These are phyloP conservation scores for Aspergillus latus DNA, from an alignment of 2,329 filamentous ascomycete genomes.

Conservation along the genomic window DNA sequence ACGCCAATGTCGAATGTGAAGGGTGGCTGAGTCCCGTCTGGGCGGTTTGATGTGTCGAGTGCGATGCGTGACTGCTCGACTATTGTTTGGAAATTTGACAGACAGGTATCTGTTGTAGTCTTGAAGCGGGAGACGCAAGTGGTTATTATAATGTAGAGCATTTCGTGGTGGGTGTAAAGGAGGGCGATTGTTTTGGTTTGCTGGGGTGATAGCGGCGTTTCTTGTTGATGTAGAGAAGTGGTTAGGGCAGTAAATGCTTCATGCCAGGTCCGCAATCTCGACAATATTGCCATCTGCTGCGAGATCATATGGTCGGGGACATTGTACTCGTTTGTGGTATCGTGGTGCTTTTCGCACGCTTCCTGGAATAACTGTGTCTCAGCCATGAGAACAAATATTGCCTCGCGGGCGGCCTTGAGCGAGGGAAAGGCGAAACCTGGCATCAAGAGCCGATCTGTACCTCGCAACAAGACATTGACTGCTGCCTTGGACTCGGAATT, in stretches of 20 bases:
- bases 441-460: not conserved
- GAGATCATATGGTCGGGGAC: conserved; percentile 19
- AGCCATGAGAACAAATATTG: conserved; percentile 24
- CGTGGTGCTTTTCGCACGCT: conserved; percentile 20
- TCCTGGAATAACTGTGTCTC: conserved; percentile 28
- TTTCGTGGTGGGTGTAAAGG: conserved; percentile 27
- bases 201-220: not conserved
- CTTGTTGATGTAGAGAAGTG: too few species aligned
- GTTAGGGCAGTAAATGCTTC: conserved; percentile 23
- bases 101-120: conserved; percentile 24
- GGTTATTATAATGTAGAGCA: conserved; percentile 24
- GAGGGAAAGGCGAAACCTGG: conserved; percentile 11
- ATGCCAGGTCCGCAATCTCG: conserved; percentile 25
- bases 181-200: conserved; percentile 23
- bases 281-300: conserved; percentile 19
- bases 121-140: conserved; percentile 23
- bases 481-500: conserved; percentile 1
- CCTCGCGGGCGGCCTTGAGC: conserved; percentile 26
- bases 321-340: conserved; percentile 1
- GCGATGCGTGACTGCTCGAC: conserved; percentile 27
- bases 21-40: conserved; percentile 19
- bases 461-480: conserved; percentile 8
- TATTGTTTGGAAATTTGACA: conserved; percentile 28
- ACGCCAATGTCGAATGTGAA: conserved; percentile 34
- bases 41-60: conserved; percentile 18